phyloP scores from a whole-genome alignment of 176 grass and related monocot genomes.

The Melocanna baccifera region DNA sequence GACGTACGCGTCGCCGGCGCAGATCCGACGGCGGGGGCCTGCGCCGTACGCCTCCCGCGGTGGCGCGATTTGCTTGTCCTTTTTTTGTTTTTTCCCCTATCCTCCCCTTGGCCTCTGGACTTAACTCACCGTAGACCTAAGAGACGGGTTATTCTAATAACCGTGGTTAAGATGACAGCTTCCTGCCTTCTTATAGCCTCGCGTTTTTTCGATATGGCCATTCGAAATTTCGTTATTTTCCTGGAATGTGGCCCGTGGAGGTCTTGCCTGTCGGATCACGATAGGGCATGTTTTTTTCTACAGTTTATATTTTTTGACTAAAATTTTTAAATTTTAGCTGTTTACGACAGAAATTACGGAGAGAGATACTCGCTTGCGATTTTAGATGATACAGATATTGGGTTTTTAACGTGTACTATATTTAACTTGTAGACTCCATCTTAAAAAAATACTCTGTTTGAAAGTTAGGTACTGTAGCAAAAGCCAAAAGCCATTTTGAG shows the following conservation, averaged over 20 bases:
- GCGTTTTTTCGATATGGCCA: not conserved
- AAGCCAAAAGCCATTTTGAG: too few species aligned
- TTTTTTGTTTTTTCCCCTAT: not conserved
- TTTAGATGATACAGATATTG: too few species aligned
- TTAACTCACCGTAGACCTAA: conserved; percentile 34
- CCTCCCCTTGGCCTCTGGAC: not conserved
- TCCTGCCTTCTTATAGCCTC: conserved; percentile 22
- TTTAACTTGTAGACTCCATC: too few species aligned
- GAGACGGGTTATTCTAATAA: conserved; percentile 62
- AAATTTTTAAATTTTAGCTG: too few species aligned
- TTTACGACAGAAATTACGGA: too few species aligned
- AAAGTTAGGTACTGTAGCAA: too few species aligned
- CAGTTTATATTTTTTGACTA: too few species aligned
- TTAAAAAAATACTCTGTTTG: too few species aligned
- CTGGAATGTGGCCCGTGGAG: fast-evolving
- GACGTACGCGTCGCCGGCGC: not conserved
- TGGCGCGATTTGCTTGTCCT: conserved; percentile 1
- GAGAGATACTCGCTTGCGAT: too few species aligned
- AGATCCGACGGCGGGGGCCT: conserved; percentile 37
- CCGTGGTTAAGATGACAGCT: conserved; percentile 45
- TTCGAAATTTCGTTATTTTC: fast-evolving
- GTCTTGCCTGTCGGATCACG: not conserved
- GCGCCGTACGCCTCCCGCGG: conserved; percentile 44
- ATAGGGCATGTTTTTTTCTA: too few species aligned
- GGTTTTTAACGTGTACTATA: too few species aligned